Evolutionary conservation across 805 yeast genomes (phyloP).

Genomic region (Zygosaccharomyces rouxii): DNA sequence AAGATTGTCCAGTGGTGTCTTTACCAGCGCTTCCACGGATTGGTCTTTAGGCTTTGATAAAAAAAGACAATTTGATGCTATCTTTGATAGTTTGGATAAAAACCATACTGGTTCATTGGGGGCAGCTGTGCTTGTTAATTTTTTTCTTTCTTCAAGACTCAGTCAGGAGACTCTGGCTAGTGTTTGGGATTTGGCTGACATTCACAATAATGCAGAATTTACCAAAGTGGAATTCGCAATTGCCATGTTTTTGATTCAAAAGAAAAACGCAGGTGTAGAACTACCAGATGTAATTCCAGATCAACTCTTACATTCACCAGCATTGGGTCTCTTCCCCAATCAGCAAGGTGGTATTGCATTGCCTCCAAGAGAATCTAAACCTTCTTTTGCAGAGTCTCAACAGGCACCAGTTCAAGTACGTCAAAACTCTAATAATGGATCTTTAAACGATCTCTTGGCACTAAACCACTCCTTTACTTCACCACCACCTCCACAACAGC

Average conservation of each 20-base stretch:
- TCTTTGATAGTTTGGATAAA: conserved; percentile 77
- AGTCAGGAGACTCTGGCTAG: conserved; percentile 79
- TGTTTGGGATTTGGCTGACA: conserved; percentile 93
- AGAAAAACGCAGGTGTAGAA: conserved; percentile 68
- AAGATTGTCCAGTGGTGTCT: conserved; percentile 32
- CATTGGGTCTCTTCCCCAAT: conserved; percentile 27
- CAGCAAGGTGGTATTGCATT: conserved; percentile 24
- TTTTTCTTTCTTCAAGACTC: conserved; percentile 81
- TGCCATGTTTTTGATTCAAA: conserved; percentile 90
- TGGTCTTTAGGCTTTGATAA: conserved; percentile 71
- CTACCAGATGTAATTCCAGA: conserved; percentile 78
- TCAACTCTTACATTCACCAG: conserved; percentile 44
- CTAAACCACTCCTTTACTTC: conserved; percentile 51
- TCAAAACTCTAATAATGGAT: conserved; percentile 38
- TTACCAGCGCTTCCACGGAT: conserved; percentile 41
- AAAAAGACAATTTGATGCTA: conserved; percentile 69
- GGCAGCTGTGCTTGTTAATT: conserved; percentile 80
- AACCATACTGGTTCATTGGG: conserved; percentile 55
- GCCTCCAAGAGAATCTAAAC: conserved; percentile 40
- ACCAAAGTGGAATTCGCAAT: conserved; percentile 80
- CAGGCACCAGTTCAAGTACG: conserved; percentile 13
- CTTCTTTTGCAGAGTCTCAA: conserved; percentile 21
- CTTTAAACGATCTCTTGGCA: conserved; percentile 64
- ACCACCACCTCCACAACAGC: conserved; percentile 23
- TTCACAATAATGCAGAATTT: conserved; percentile 79